Evolutionary conservation across 352 stramenopile species (phyloP).

Genomic region (Discostella stelligera): DNA sequence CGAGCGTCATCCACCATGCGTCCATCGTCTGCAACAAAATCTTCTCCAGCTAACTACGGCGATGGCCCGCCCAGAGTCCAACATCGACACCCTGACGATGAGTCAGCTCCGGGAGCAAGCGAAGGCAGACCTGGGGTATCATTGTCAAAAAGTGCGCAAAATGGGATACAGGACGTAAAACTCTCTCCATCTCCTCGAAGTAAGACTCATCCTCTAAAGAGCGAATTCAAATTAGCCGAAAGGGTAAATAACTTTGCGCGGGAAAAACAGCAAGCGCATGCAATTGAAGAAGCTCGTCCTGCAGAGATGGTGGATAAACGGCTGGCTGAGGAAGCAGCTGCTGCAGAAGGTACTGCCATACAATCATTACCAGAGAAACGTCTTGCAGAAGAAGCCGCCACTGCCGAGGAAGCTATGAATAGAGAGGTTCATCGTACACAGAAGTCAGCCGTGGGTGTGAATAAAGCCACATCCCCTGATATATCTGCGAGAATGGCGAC

Average conservation of each 20-base stretch:
- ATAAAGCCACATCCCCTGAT: neutral
- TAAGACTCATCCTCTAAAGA: no score
- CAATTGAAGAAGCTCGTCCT: neutral
- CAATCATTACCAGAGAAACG: neutral
- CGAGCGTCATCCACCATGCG: conserved; percentile 9
- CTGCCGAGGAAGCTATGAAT: neutral
- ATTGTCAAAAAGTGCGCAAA: neutral
- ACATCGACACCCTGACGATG: conserved; percentile 4
- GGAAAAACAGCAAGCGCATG: neutral
- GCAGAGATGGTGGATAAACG: neutral
- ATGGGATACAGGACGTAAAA: neutral
- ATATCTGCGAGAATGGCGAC: neutral
- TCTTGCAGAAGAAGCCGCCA: neutral
- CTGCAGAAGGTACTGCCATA: neutral
- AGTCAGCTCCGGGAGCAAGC: neutral
- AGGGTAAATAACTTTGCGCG: neutral
- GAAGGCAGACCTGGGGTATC: neutral
- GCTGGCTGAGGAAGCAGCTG: neutral
- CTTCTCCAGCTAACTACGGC: conserved; percentile 1
- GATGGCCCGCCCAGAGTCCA: conserved; percentile 8
- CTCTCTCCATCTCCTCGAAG: neutral
- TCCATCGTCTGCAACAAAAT: neutral
- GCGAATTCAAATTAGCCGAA: neutral
- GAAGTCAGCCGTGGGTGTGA: neutral
- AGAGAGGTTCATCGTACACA: neutral